These are phyloP conservation scores for Flueggea neowawraea DNA, from an alignment of 441 rosid species.

Conservation along the genomic window DNA sequence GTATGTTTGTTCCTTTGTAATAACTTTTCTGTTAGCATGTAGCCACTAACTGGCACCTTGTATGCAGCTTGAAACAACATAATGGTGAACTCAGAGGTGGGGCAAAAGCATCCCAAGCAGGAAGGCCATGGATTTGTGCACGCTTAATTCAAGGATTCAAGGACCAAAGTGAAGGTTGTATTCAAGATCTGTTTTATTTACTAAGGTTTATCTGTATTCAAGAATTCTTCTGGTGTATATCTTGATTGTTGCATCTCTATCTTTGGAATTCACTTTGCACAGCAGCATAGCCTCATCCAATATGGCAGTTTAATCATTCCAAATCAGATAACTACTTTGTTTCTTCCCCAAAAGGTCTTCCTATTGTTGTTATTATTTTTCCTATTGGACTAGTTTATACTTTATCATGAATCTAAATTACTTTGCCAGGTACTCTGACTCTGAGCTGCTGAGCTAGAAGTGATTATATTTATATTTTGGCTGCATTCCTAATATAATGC, in stretches of 20 bases:
- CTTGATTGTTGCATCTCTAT: neutral
- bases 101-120: slow-evolving; percentile 73
- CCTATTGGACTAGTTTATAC: no score
- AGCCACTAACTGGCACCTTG: neutral
- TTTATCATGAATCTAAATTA: no score
- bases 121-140: slow-evolving; percentile 86
- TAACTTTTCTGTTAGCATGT: no score
- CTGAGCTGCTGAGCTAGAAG: no score
- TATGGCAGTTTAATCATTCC: neutral
- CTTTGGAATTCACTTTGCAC: neutral
- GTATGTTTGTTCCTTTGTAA: no score
- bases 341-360: no score
- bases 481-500: no score
- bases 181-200: neutral
- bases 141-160: slow-evolving; percentile 63
- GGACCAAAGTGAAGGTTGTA: slow-evolving; percentile 55
- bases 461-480: no score
- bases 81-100: slow-evolving; percentile 79
- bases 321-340: neutral
- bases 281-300: neutral
- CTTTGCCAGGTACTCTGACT: no score
- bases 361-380: no score
- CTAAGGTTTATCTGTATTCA: neutral
- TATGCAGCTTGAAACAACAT: slow-evolving; percentile 70
- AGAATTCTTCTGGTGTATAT: neutral